Conservation (phyloP, 768 basidiomycete genomes). For the Rubroboletus satanas region DNA sequence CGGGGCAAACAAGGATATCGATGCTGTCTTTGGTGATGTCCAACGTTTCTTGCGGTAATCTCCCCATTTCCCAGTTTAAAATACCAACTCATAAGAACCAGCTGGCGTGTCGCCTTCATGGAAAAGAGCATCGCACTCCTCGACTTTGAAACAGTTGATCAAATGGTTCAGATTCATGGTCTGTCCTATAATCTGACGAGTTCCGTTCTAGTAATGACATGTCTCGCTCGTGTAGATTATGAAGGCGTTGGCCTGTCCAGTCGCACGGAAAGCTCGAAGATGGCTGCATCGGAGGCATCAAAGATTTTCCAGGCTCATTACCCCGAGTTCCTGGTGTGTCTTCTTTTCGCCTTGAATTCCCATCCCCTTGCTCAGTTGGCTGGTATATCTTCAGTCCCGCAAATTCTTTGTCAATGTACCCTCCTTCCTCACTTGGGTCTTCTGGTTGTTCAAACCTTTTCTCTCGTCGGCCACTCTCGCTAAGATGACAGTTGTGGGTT, state of each 20-base stretch:
- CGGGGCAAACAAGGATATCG: slow-evolving; percentile 61
- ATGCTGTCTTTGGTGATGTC: slow-evolving; percentile 73
- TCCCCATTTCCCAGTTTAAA: not conserved
- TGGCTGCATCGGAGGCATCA: slow-evolving; percentile 69
- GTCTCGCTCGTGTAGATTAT: slow-evolving; percentile 50
- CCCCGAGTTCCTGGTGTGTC: slow-evolving; percentile 65
- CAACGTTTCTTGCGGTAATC: slow-evolving; percentile 67
- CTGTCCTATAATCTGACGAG: slow-evolving; percentile 4
- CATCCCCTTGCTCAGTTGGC: not conserved
- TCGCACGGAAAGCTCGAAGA: slow-evolving; percentile 71
- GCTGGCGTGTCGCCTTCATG: slow-evolving; percentile 80
- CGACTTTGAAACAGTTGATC: slow-evolving; percentile 71
- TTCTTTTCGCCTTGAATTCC: slow-evolving; percentile 14
- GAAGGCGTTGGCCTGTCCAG: slow-evolving; percentile 63
- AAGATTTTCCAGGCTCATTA: slow-evolving; percentile 75
- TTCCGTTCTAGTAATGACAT: not conserved
- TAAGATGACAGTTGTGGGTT: slow-evolving; percentile 78
- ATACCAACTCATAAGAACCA: slow-evolving; percentile 24
- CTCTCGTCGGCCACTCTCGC: slow-evolving; percentile 69
- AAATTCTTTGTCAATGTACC: slow-evolving; percentile 87
- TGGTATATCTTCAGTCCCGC: slow-evolving; percentile 42
- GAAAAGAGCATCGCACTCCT: slow-evolving; percentile 59
- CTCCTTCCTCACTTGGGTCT: slow-evolving; percentile 71
- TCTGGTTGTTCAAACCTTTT: slow-evolving; percentile 78
- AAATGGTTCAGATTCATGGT: slow-evolving; percentile 74